phyloP scores from a whole-genome alignment of 2,329 filamentous ascomycete genomes.

The Botrytis elliptica region DNA sequence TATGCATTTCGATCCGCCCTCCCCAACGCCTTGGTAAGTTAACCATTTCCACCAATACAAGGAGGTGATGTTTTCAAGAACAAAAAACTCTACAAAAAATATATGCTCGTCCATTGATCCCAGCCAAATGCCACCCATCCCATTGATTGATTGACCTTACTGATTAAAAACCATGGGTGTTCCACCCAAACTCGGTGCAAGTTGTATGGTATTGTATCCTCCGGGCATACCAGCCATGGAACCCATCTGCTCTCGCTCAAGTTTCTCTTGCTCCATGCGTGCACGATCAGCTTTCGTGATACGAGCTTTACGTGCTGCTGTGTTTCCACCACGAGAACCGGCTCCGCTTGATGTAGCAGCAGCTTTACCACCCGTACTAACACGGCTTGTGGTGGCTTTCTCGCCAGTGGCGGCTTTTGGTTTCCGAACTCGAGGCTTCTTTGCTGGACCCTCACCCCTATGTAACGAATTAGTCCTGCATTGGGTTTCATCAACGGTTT shows the following conservation, averaged over 20 bases:
- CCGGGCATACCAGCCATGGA: conserved; percentile 34
- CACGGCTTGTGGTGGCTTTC: conserved; percentile 63
- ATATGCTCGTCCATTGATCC: neutral
- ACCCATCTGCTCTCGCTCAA: conserved; percentile 60
- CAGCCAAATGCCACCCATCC: neutral
- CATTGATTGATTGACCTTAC: conserved; percentile 19
- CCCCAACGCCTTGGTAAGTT: conserved; percentile 14
- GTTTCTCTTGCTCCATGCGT: conserved; percentile 77
- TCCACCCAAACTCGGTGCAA: conserved; percentile 34
- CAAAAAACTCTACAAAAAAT: conserved; percentile 14
- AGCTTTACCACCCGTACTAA: conserved; percentile 62
- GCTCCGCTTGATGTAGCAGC: conserved; percentile 43
- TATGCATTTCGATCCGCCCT: conserved; percentile 12
- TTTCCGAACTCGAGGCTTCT: conserved; percentile 52
- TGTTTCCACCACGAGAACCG: conserved; percentile 72
- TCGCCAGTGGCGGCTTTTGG: conserved; percentile 55
- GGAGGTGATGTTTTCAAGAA: conserved; percentile 11
- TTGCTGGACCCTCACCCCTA: conserved; percentile 71
- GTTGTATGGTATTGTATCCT: conserved; percentile 34
- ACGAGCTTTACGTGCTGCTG: conserved; percentile 71
- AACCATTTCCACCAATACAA: neutral
- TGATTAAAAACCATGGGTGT: conserved; percentile 41
- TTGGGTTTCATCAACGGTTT: conserved; percentile 13
- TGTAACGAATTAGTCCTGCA: conserved; percentile 40
- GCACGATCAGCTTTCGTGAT: conserved; percentile 84